Evolutionary conservation across 164 flowering plant species (phyloP).

Genomic region (Pachysandra terminalis): DNA sequence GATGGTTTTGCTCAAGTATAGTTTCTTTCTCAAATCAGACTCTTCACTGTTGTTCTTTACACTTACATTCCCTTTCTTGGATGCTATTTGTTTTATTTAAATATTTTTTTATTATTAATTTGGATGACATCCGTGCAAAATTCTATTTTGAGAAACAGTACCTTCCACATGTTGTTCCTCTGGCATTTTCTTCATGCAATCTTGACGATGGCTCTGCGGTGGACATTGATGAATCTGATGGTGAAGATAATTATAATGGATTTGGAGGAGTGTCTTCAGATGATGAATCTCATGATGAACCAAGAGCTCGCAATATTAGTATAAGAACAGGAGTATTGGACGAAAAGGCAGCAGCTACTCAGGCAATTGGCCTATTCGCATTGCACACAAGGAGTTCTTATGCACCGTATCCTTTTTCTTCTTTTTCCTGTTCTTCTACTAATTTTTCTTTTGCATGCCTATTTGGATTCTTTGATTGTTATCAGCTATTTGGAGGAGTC

Average conservation of each 20-base stretch:
- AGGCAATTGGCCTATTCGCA: constrained; percentile 92
- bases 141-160: constrained; percentile 44
- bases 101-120: background rate
- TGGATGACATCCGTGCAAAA: background rate
- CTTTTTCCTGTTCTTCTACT: background rate
- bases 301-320: constrained; percentile 88
- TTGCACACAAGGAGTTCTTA: constrained; percentile 69
- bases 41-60: constrained; percentile 1
- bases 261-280: constrained; percentile 95
- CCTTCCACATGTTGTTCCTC: constrained; percentile 90
- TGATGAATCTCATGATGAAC: constrained; percentile 95
- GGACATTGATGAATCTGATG: constrained; percentile 83
- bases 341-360: constrained; percentile 99
- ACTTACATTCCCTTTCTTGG: background rate
- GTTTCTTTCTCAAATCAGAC: constrained; percentile 2
- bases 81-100: too few species aligned
- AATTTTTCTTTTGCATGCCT: background rate
- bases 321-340: constrained; percentile 96
- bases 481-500: constrained; percentile 91
- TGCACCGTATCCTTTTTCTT: constrained; percentile 97
- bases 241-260: constrained; percentile 63
- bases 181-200: constrained; percentile 89
- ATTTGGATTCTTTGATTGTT: constrained; percentile 34
- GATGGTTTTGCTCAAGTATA: constrained; percentile 79
- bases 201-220: constrained; percentile 97